Evolutionary conservation across 192 early-diverging fungal species (phyloP).

Genomic region (Glomus cerebriforme): DNA sequence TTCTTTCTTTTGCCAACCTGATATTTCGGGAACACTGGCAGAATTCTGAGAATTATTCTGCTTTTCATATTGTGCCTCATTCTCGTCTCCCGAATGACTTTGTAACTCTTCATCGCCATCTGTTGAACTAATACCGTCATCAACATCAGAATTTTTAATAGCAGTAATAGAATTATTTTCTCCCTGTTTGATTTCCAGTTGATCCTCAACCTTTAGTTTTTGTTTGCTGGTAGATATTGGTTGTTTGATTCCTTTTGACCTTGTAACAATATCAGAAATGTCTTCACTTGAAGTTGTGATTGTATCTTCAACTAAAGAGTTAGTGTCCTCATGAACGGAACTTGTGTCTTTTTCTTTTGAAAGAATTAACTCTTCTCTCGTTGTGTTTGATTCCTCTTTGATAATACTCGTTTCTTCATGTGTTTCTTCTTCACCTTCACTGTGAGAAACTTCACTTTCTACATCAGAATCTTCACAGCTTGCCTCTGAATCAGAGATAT

Average conservation of each 20-base stretch:
- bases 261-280: background rate
- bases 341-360: background rate
- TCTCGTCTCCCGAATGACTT: background rate
- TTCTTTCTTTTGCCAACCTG: slow-evolving; percentile 34
- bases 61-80: background rate
- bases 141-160: background rate
- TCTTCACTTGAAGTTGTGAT: background rate
- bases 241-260: background rate
- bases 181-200: background rate
- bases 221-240: background rate
- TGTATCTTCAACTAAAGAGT: background rate
- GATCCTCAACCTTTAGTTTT: background rate
- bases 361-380: background rate
- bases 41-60: background rate
- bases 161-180: background rate
- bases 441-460: slow-evolving; percentile 18
- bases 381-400: background rate
- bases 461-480: slow-evolving; percentile 20
- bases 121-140: background rate
- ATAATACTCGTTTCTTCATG: background rate
- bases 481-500: slow-evolving; percentile 25
- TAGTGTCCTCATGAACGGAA: background rate
- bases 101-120: background rate
- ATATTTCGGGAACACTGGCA: background rate
- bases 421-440: slow-evolving; percentile 30